A percentile compares a stretch with the other conserved stretches of the same genome.
Evolutionary conservation across 2,329 filamentous ascomycete genomes (phyloP).

Genomic region (Knoxdaviesia proteae): DNA sequence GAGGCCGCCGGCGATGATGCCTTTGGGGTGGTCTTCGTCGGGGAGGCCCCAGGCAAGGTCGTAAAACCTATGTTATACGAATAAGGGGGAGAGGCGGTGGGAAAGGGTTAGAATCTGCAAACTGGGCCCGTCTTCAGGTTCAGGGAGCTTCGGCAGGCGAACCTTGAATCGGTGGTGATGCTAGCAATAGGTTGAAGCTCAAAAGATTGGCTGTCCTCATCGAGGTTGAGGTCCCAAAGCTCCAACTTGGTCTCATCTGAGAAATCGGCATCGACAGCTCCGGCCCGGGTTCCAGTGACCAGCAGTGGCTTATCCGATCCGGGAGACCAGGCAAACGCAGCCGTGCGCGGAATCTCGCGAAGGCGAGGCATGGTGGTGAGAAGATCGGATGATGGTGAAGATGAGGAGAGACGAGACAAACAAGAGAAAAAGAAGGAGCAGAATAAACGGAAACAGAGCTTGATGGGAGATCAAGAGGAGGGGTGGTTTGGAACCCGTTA

Average conservation of each 20-base stretch:
- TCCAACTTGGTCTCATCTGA: slow-evolving; percentile 93
- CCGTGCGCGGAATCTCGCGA: slow-evolving; percentile 89
- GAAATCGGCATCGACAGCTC: slow-evolving; percentile 91
- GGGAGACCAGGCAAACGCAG: slow-evolving; percentile 92
- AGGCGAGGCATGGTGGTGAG: slow-evolving; percentile 63
- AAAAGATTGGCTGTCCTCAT: slow-evolving; percentile 50
- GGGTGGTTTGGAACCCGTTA: not conserved
- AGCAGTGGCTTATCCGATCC: slow-evolving; percentile 59
- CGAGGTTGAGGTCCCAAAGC: slow-evolving; percentile 81
- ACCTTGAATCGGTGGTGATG: slow-evolving; percentile 81
- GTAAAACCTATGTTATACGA: slow-evolving; percentile 49
- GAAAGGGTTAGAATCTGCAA: too few relatives aligned
- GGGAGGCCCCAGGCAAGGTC: slow-evolving; percentile 87
- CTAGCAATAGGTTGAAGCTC: slow-evolving; percentile 74
- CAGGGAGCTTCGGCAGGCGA: slow-evolving; percentile 8
- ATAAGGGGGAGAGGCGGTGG: too few relatives aligned
- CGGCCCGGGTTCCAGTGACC: slow-evolving; percentile 83
- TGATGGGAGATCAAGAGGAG: not conserved
- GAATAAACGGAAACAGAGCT: not conserved
- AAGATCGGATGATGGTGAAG: not conserved
- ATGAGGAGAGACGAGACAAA: not conserved
- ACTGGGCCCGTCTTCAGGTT: too few relatives aligned
- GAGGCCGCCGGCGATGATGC: slow-evolving; percentile 84
- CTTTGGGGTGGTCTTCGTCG: slow-evolving; percentile 55
- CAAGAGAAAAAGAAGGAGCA: slow-evolving; percentile 1